Evolutionary conservation across 2,329 filamentous ascomycete genomes (phyloP), one percentile per base, ranked within the genome.

Genomic region (Ramularia collo-cygni): DNA sequence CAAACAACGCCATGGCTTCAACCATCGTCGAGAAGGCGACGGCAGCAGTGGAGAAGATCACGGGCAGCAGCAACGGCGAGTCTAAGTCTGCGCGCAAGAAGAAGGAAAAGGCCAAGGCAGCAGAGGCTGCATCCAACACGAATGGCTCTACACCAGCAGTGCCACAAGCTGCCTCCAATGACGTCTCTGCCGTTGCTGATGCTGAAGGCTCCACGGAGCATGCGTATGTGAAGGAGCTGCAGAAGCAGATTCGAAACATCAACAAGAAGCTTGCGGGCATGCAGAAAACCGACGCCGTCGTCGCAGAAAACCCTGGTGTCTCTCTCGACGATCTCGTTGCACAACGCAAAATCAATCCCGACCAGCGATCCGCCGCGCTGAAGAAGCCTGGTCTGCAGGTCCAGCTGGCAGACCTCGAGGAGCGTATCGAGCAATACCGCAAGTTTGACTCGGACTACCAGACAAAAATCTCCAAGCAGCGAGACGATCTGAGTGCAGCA

Each of bases 181-280:
- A 58, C 18, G 39, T 42, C 31, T 56, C 53, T 3, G 48, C 46
- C 14, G 47, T 57, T 8, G 49, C 50, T 10, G 50, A 54, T 16
- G 41, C 41, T 28, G 80, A 85, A 42, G 77, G 77, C 44, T 58
- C 63, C 47, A 70, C 69, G 47, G 89, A 95, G 62, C 88, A 77
- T 57, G 72, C 80, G 28, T 88, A 90, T 67, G 75, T 95, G 60
- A 87, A 81, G 61, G 90, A 96, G 63, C 74, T 96, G 35, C 80
- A 90, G 60, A 95, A 94, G 89, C 87, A 79, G 65, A 85, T 95
- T 56, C 88, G 90, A 60, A 94, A 92, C 65, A 70, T 92, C 58
- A 84, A 81, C 72, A 96, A 95, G 77, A 95, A 95, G 70, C 81
- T 96, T 81, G 71, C 75, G 60, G 80, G 81, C 61, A 80, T 80